phyloP scores from a whole-genome alignment of 805 yeast genomes.

The Zygotorulaspora danielsina region DNA sequence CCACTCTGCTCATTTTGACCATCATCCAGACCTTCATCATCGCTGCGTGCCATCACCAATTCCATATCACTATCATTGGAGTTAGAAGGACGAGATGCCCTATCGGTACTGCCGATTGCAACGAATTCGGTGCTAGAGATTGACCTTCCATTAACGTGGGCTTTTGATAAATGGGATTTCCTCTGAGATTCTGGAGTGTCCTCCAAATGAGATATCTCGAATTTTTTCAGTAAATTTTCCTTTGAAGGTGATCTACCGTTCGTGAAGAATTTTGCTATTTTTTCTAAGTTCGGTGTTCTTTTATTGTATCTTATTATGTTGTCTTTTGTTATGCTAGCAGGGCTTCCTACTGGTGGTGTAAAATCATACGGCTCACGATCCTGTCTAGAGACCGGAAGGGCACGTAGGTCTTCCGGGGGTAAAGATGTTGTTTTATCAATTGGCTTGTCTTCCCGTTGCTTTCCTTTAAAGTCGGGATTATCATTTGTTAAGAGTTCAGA shows the following conservation, averaged over 20 bases:
- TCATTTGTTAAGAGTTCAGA: constrained; percentile 1
- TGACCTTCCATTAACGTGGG: background rate
- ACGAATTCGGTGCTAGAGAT: constrained; percentile 6
- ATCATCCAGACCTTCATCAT: background rate
- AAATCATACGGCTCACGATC: background rate
- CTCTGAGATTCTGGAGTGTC: constrained; percentile 22
- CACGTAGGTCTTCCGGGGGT: background rate
- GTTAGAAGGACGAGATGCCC: background rate
- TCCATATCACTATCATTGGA: constrained; percentile 1
- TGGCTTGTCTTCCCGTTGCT: background rate
- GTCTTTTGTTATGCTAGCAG: background rate
- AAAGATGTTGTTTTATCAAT: background rate
- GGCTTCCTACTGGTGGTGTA: background rate
- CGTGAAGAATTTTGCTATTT: constrained; percentile 26
- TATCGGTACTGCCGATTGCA: background rate
- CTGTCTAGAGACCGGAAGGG: background rate
- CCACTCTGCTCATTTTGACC: too few species aligned
- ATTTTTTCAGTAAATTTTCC: constrained; percentile 12
- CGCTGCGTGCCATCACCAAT: background rate
- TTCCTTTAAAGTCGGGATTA: background rate
- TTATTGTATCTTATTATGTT: constrained; percentile 10
- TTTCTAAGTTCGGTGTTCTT: constrained; percentile 29
- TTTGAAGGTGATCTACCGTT: constrained; percentile 17
- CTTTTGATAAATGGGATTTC: background rate
- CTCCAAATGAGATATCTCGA: constrained; percentile 12